Base-by-base conservation (phyloP, 192 early-diverging fungal species). In the Backusella circina region DNA sequence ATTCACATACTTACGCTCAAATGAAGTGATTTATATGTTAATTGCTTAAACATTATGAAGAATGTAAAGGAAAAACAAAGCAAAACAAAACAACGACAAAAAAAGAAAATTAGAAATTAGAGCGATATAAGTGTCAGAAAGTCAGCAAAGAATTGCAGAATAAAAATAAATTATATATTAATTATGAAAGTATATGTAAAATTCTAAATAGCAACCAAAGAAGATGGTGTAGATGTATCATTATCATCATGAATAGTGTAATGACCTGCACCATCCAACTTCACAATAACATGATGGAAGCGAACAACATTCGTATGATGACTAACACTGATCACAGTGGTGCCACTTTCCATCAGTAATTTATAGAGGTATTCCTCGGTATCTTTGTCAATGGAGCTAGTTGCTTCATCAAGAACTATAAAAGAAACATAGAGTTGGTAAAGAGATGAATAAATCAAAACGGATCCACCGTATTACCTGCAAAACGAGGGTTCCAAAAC, bases 251-350 rank as follows among this genome's bases (percentile, higher is more conserved):
- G 21, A 61, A 73, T 54, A 10, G 73, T 36, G 35, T 84, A 79
- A 54, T 75, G 54, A 41, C 84, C 84, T 13, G 81, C 47, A 12
- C 76, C 79, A 72, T 84, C 74, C 16, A 92, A 69, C 10, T 71
- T 44, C 39, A 92, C 76, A 3, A 68, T 67, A 5, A 65, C 68
- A 0, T 70, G 71, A 77, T 93, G 92, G 73, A 86, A 89, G 18
- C 75, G 80, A 26, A 79, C 74, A 50, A 93, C 71, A 15, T 75
- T 74, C 9, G 84, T 77, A 47, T 94, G 88, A 73, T 99, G 98
- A 5, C 92, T 93, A 28, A 99, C 93, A 13, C 96, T 95, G n/a
- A 98, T 90, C 7, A 95, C 80, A 1, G 97, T 96, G 72, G 97
- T 93, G 1, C 89, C 91, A 2, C 84, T 75, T 35, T 90, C 82